phyloP scores from a whole-genome alignment of 2,329 filamentous ascomycete species.

The Leptographium lundbergii region DNA sequence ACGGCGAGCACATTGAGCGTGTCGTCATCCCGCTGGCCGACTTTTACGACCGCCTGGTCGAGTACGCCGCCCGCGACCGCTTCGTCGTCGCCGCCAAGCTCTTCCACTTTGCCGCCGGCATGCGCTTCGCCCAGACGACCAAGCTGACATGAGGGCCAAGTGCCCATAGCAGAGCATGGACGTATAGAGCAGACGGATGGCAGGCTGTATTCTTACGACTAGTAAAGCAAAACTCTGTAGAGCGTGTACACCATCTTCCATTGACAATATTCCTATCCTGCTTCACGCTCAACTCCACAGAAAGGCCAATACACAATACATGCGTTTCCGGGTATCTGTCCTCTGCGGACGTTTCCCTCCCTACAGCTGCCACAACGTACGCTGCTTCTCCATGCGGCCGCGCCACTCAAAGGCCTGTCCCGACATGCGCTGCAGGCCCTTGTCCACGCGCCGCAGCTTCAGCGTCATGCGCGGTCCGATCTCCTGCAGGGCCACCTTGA shows the following conservation, averaged over 20 bases:
- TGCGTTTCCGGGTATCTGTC: neutral
- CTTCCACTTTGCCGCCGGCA: slow-evolving; percentile 47
- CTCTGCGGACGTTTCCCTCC: neutral
- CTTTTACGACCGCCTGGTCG: slow-evolving; percentile 40
- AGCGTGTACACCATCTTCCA: too few species aligned
- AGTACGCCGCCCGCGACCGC: slow-evolving; percentile 32
- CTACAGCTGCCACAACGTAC: slow-evolving; percentile 85
- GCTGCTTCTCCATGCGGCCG: slow-evolving; percentile 82
- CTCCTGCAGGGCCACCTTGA: slow-evolving; percentile 82
- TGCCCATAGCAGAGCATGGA: too few species aligned
- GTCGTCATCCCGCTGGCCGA: slow-evolving; percentile 43
- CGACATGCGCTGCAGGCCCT: slow-evolving; percentile 57
- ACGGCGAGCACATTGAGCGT: slow-evolving; percentile 49
- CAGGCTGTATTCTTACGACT: too few species aligned
- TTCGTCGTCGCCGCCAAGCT: slow-evolving; percentile 43
- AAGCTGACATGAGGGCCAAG: slow-evolving; percentile 16
- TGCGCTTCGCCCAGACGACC: slow-evolving; percentile 32
- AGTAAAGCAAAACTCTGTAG: too few species aligned
- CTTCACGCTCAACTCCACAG: neutral
- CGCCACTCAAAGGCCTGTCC: slow-evolving; percentile 88
- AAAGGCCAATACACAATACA: neutral
- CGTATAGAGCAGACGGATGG: too few species aligned
- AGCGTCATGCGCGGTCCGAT: slow-evolving; percentile 62
- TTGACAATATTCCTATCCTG: too few species aligned
- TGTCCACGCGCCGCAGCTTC: slow-evolving; percentile 83